These are phyloP conservation scores for Bipolaris cookei DNA, from an alignment of 2,329 filamentous ascomycete genomes.

Conservation along the genomic window DNA sequence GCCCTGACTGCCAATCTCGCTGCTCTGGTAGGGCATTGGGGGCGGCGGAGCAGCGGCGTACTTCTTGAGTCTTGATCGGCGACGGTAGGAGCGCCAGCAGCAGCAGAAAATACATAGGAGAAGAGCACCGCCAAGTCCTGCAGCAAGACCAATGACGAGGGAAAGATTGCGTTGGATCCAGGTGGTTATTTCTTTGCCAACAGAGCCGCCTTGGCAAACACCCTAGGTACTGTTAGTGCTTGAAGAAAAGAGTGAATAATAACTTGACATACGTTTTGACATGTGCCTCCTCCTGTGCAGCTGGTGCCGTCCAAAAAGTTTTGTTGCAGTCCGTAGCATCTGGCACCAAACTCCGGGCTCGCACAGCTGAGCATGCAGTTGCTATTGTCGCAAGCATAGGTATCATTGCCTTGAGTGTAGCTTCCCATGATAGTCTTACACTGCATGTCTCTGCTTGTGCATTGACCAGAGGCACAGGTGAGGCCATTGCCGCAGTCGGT, in stretches of 20 bases:
- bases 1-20: neutral
- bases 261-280: slow-evolving; percentile 63
- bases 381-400: slow-evolving; percentile 74
- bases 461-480: slow-evolving; percentile 88
- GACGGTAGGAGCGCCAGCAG: slow-evolving; percentile 61
- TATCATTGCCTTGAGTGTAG: slow-evolving; percentile 75
- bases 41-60: slow-evolving; percentile 23
- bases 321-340: slow-evolving; percentile 79
- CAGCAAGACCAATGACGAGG: slow-evolving; percentile 80
- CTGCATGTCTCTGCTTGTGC: slow-evolving; percentile 88
- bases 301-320: slow-evolving; percentile 92
- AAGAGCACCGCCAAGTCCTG: slow-evolving; percentile 74
- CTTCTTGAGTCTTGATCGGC: slow-evolving; percentile 30
- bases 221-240: slow-evolving; percentile 57
- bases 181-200: slow-evolving; percentile 71
- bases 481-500: slow-evolving; percentile 73
- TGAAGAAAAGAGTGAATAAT: neutral
- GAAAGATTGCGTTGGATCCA: slow-evolving; percentile 81
- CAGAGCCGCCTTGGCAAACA: slow-evolving; percentile 72
- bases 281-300: slow-evolving; percentile 80
- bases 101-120: slow-evolving; percentile 70
- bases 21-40: slow-evolving; percentile 11
- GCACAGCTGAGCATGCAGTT: slow-evolving; percentile 80
- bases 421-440: slow-evolving; percentile 84
- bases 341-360: slow-evolving; percentile 68